Evolutionary conservation across 257 asterid genomes (phyloP).

Genomic region (Fraxinus americana): DNA sequence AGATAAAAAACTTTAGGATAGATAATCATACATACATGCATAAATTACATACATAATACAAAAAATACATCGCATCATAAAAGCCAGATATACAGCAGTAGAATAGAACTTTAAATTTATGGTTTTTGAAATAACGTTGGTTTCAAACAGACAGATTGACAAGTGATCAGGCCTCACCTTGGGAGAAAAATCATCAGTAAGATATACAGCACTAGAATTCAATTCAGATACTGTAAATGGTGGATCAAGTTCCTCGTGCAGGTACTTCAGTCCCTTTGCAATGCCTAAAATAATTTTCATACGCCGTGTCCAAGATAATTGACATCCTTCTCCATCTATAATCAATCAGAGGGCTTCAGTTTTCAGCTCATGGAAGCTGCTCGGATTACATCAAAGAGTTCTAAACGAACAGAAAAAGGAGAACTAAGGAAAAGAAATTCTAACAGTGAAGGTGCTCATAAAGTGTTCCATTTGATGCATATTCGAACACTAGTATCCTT

Average conservation of each 20-base stretch:
- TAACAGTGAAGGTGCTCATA: conserved; percentile 88
- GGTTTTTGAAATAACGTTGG: too few species aligned
- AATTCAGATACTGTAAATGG: conserved; percentile 67
- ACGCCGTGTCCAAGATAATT: conserved; percentile 82
- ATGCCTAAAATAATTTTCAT: conserved; percentile 77
- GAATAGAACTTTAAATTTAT: neutral
- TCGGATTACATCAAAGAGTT: conserved; percentile 10
- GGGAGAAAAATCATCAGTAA: conserved; percentile 95
- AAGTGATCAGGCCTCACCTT: conserved; percentile 49
- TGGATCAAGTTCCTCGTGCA: conserved; percentile 68
- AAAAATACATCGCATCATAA: neutral
- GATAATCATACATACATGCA: neutral
- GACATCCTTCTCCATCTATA: conserved; percentile 85
- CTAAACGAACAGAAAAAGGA: neutral
- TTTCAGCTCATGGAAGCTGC: conserved; percentile 20
- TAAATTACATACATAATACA: too few species aligned
- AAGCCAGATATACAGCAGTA: conserved; percentile 17
- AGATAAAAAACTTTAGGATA: neutral
- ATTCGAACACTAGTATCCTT: conserved; percentile 88
- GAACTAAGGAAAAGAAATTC: conserved; percentile 20
- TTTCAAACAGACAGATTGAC: neutral
- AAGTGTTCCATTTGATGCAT: conserved; percentile 91
- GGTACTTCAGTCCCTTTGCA: conserved; percentile 74
- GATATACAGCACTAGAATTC: conserved; percentile 65
- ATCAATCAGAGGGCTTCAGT: conserved; percentile 19